Conservation (phyloP, 2,329 filamentous ascomycete species). For the Neonectria ditissima region DNA sequence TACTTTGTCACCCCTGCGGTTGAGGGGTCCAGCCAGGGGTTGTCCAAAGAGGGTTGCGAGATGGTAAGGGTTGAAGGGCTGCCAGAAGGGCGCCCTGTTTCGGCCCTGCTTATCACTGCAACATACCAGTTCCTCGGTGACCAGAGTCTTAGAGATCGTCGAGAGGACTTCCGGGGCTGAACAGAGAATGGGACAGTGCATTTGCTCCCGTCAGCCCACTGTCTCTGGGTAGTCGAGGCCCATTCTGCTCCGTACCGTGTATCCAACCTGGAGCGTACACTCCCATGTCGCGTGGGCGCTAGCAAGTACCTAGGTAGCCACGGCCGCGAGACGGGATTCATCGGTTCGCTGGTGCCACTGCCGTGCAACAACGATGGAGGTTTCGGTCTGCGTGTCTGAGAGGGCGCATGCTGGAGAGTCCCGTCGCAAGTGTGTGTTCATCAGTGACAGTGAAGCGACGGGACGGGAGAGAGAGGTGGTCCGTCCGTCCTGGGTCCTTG, state of each 20-base stretch:
- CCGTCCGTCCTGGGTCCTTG: not conserved
- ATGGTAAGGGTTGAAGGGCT: not conserved
- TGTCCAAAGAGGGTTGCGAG: not conserved
- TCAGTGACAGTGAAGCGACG: too few relatives aligned
- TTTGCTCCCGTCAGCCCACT: not conserved
- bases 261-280: not conserved
- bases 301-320: too few relatives aligned
- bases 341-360: slow-evolving; percentile 5
- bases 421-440: too few relatives aligned
- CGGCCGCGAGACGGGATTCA: not conserved
- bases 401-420: not conserved
- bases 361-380: slow-evolving; percentile 2
- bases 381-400: not conserved
- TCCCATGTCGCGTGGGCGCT: slow-evolving; percentile 16
- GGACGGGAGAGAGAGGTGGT: slow-evolving; percentile 2
- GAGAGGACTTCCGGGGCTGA: not conserved
- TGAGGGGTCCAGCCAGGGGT: not conserved
- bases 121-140: not conserved
- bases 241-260: not conserved
- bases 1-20: not conserved
- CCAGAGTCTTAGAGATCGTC: not conserved
- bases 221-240: not conserved
- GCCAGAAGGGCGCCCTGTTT: not conserved
- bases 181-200: not conserved
- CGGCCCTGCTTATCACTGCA: not conserved